A percentile compares a stretch with the other conserved stretches of the same genome.
These are phyloP conservation scores for Aspergillus ibericus DNA, from an alignment of 2,329 filamentous ascomycete species.

Conservation along the genomic window DNA sequence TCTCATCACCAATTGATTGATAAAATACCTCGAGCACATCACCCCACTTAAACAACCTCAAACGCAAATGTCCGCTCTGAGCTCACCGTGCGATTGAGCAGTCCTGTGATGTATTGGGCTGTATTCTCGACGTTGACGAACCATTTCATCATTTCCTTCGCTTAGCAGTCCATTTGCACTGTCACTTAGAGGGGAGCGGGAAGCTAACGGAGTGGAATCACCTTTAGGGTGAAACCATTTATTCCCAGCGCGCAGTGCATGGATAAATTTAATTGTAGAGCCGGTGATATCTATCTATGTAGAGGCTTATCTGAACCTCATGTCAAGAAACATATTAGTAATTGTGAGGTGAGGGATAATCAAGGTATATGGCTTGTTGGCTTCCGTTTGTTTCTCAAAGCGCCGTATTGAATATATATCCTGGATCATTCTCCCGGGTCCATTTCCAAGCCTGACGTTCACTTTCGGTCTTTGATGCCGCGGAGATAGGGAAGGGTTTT, in stretches of 20 bases:
- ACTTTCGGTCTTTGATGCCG: slow-evolving; percentile 48
- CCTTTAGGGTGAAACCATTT: slow-evolving; percentile 6
- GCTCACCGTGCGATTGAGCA: slow-evolving; percentile 47
- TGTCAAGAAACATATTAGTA: too few relatives aligned
- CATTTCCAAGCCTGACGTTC: slow-evolving; percentile 52
- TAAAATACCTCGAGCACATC: too few relatives aligned
- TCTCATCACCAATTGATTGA: too few relatives aligned
- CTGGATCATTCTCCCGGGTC: slow-evolving; percentile 45
- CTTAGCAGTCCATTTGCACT: neutral
- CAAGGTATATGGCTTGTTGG: too few relatives aligned
- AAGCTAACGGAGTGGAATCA: slow-evolving; percentile 17
- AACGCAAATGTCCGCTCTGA: slow-evolving; percentile 58
- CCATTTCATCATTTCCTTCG: slow-evolving; percentile 35
- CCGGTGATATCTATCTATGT: slow-evolving; percentile 40
- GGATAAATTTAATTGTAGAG: slow-evolving; percentile 41
- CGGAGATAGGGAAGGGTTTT: slow-evolving; percentile 13
- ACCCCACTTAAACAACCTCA: slow-evolving; percentile 21
- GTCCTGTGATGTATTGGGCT: slow-evolving; percentile 54
- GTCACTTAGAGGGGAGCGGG: neutral
- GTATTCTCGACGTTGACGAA: slow-evolving; percentile 51
- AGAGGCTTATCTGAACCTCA: too few relatives aligned
- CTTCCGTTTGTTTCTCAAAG: slow-evolving; percentile 35
- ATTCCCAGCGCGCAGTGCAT: neutral
- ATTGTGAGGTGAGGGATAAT: too few relatives aligned
- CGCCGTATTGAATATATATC: slow-evolving; percentile 46